Evolutionary conservation across 2,329 filamentous ascomycete genomes (phyloP).

Genomic region (Colletotrichum eleusines): DNA sequence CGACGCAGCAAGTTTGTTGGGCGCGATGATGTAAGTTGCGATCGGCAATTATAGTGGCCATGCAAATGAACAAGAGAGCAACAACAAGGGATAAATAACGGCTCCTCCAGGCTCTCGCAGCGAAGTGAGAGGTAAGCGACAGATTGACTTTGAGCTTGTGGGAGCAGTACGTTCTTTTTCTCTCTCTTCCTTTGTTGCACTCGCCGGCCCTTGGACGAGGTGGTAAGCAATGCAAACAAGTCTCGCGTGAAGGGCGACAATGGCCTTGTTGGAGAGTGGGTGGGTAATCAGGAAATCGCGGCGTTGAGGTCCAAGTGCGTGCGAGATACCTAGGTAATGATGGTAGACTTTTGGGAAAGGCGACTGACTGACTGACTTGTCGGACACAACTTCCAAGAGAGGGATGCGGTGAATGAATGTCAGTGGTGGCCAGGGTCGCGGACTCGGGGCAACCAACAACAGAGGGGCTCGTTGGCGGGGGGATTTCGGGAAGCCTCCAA

Average conservation of each 20-base stretch:
- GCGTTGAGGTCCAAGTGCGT: conserved; percentile 32
- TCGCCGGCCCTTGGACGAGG: conserved; percentile 1
- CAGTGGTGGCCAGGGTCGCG: conserved; percentile 36
- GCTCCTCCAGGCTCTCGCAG: conserved; percentile 21
- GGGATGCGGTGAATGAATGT: conserved; percentile 43
- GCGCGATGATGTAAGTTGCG: conserved; percentile 31
- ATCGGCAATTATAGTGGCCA: conserved; percentile 12
- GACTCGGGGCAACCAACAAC: conserved; percentile 43
- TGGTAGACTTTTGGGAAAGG: conserved; percentile 32
- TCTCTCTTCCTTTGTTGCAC: background rate
- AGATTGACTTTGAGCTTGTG: conserved; percentile 14
- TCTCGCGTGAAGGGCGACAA: conserved; percentile 38
- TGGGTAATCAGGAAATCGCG: conserved; percentile 20
- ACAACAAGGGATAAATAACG: conserved; percentile 13
- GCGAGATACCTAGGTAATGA: conserved; percentile 19
- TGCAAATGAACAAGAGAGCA: conserved; percentile 11
- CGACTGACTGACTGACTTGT: no score
- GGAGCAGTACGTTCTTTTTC: background rate
- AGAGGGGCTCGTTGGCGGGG: conserved; percentile 44
- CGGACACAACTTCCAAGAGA: conserved; percentile 39
- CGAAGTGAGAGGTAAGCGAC: conserved; percentile 26
- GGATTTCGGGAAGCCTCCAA: conserved; percentile 31
- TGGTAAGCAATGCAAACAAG: conserved; percentile 33
- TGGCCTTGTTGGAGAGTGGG: conserved; percentile 42
- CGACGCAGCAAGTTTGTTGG: conserved; percentile 24